Conservation (phyloP, 129 eudicot species). For the Escallonia rubra region DNA sequence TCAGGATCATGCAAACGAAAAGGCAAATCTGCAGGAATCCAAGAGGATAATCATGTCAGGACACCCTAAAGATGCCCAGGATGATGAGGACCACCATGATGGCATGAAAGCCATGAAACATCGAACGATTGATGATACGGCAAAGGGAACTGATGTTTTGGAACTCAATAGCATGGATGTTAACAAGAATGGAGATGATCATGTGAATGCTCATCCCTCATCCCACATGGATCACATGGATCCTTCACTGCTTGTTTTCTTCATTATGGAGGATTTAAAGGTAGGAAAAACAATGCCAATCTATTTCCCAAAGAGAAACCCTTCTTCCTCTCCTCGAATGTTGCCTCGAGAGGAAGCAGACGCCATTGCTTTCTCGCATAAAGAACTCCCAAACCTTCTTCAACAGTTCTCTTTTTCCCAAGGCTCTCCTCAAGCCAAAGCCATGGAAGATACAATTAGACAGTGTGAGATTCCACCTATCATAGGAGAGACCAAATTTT, state of each 20-base stretch:
- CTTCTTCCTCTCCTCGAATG: slow-evolving; percentile 40
- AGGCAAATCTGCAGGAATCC: background rate
- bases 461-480: slow-evolving; percentile 58
- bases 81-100: background rate
- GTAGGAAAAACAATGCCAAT: slow-evolving; percentile 53
- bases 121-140: slow-evolving; percentile 9
- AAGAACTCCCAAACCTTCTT: slow-evolving; percentile 44
- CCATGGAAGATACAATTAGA: slow-evolving; percentile 66
- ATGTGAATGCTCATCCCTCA: slow-evolving; percentile 39
- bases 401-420: slow-evolving; percentile 36
- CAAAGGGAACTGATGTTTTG: slow-evolving; percentile 24
- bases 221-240: slow-evolving; percentile 47
- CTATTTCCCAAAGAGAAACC: slow-evolving; percentile 50
- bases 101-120: background rate
- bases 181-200: background rate
- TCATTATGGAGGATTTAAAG: slow-evolving; percentile 42
- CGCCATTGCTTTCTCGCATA: slow-evolving; percentile 53
- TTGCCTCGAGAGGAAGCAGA: slow-evolving; percentile 60
- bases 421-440: slow-evolving; percentile 65
- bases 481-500: slow-evolving; percentile 58
- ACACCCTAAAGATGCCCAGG: too few species aligned
- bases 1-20: background rate
- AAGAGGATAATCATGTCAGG: too few species aligned
- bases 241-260: slow-evolving; percentile 58
- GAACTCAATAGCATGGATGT: slow-evolving; percentile 45